These are phyloP conservation scores for Tetradesmus obliquus DNA, from an alignment of 139 green algal species.

Conservation along the genomic window DNA sequence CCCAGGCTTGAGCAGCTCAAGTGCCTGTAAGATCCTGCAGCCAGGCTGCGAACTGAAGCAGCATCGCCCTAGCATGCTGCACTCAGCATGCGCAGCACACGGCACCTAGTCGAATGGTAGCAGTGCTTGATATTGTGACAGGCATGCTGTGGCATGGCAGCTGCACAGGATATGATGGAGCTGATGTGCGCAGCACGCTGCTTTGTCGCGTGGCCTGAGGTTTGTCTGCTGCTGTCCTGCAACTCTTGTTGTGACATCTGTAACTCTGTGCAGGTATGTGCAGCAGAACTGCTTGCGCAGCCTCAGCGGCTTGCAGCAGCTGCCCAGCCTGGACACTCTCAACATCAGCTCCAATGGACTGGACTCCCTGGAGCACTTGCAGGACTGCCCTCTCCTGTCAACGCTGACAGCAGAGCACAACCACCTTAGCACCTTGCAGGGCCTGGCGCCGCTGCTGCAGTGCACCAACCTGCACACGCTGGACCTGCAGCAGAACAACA, in stretches of 20 bases:
- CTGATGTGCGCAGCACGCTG: background rate
- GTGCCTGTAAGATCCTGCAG: conserved; percentile 78
- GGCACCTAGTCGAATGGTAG: background rate
- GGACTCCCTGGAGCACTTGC: conserved; percentile 64
- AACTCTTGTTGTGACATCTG: background rate
- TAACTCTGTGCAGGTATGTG: conserved; percentile 69
- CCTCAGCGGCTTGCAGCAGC: conserved; percentile 65
- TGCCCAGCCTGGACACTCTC: conserved; percentile 75
- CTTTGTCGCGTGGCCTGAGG: background rate
- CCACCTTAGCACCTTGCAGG: conserved; percentile 59
- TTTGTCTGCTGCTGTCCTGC: background rate
- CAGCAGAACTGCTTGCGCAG: conserved; percentile 87
- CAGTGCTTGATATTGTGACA: background rate
- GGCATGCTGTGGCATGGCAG: too few species aligned
- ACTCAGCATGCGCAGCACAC: background rate
- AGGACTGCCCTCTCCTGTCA: conserved; percentile 56
- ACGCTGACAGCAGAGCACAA: conserved; percentile 82
- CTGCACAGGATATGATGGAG: too few species aligned
- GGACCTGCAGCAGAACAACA: conserved; percentile 86
- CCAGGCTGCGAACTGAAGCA: background rate
- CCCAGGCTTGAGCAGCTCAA: conserved; percentile 78
- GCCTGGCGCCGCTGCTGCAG: conserved; percentile 58
- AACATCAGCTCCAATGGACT: conserved; percentile 91
- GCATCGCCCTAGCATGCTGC: background rate
- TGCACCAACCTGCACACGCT: conserved; percentile 71